Base-by-base conservation (phyloP, 2,329 filamentous ascomycete species). In the Rhinocladiella mackenziei region DNA sequence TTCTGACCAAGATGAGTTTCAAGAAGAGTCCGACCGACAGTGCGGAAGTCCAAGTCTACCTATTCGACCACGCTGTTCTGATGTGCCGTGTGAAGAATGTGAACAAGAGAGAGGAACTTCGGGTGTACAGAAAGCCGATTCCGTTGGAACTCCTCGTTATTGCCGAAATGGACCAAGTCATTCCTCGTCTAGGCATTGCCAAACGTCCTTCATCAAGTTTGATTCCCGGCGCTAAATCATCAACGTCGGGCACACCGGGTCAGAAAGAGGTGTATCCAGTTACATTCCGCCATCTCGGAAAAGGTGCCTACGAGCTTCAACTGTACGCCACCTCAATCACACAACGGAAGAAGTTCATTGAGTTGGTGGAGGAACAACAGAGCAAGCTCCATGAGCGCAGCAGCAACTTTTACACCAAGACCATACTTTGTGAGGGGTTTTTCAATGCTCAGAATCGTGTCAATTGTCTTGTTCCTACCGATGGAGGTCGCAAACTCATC, bases 51-150 rank as follows among this genome's bases (percentile, higher is more conserved):
- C 92, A 89, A 14, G 89, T 88, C 11, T 98, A 94, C 70, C 75
- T 98, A 17, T 96, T 98, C 62, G 92, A 98, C 60, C 92, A 98
- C 63, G 91, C 92, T 2, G 84, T 98, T 39, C 74, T 98, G 25
- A 76, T 98, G 29, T 92, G 96, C 54, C 80, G 89, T 39, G 83
- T 89, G 54, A 98, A 97, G 70, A 83, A 84, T 48, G 85, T 86
- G 47, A 94, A 92, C 64, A 97, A 97, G 71, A 80, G 80, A 31
- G 92, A 98, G 64, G 91, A 97, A 62, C 83, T 94, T 50, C 92
- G 94, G 62, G 92, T 95, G 1, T 97, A 97, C 66, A 81, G 89
- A 59, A 87, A 89, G 71, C 92, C 92, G 1, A 98, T 98, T 55
- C 92, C 92, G 10, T 71, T 98, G 22, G 92, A 98, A 63, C 75